Base-by-base conservation (phyloP, 257 asterid genomes). In the Leptodermis oblonga region DNA sequence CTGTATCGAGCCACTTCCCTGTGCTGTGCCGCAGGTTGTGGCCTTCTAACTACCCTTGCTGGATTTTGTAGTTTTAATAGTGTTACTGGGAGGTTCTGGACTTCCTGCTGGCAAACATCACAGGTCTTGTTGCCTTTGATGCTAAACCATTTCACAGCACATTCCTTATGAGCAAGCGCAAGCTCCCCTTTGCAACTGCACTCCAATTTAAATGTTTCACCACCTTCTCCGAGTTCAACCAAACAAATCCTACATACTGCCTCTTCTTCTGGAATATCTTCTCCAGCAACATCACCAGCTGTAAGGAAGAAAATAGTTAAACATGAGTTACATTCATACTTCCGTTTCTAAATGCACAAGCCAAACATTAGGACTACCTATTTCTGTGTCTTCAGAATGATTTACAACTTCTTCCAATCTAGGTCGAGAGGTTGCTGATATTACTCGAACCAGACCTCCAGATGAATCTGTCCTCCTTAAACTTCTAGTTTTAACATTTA, bases 171-270 rank as follows among this genome's bases (percentile, higher is more conserved):
- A 41, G 96, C 95, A 70, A 93, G 97, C 58, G 99, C 97, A 75
- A 93, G 96, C 80, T 88, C 99, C 71, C 99, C 99, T 79, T 87
- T 93, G 82, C 99, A 93, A 73, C 96, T 87, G 83, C 99, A 93
- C 82, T 90, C 99, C 96, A 93, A 79, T 82, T 93, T 93, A 61
- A 93, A 81, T 18, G 97, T 83, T 81, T 90, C 99, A 8, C 97
- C 92, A 37, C 92, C 99, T 90, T 90, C 99, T 61, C 87, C 87
- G 33, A 93, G 96, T 81, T 90, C 97, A 18, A 90, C 82, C 3
- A 93, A 85, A 78, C 99, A 93, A 70, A 93, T 93, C 80, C 99
- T 88, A 77, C 99, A 93, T 69, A 90, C 95, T 42, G 99, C 99
- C 78, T 93, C 97, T 84, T 93, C 99, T 80, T 93, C 97, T 5